Base-by-base conservation (phyloP, 208 protist genomes). In the Acanthamoeba lenticulata region DNA sequence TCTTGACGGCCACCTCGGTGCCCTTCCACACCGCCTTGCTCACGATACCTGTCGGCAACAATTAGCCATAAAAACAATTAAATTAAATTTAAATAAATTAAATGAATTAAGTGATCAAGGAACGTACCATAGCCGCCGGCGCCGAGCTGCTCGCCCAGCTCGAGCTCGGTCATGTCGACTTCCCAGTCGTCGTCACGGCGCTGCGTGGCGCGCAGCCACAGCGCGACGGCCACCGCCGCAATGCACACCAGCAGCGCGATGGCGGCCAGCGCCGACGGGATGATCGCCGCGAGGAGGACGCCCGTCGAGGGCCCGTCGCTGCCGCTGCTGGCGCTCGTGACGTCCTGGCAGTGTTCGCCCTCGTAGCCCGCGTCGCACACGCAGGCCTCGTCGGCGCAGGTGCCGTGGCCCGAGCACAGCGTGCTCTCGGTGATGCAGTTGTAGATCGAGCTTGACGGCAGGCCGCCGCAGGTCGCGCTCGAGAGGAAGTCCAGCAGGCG, bases 131-230 rank as follows among this genome's bases (percentile, higher is more conserved):
- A 92, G 32, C 88, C 88, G 34, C 88, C 88, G 2, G 88, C 55
- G 38, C 88, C 88, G 32, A 92, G 88, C 47, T 57, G 49, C 60
- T 69, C 88, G 88, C 88, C 88, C 0, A 92, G n/a, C 88, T 92
- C 88, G 40, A 92, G 32, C 47, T 92, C 88, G 42, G 11, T n/a
- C 29, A 79, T 40, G 42, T 92, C 60, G 29, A 92, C 45, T 38
- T 92, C 88, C 88, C 88, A 92, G 57, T 69, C 88, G 55, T 92
- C 88, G 6, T 44, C 42, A 21, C 34, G 72, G 32, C 34, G 29
- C n/a, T 57, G 27, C 11, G 15, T 52, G 19, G n/a, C 24, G 38
- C 88, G 55, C 24, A 13, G 11, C 72, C 72, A 81, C 38, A 81
- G 17, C 24, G 45, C 40, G 21, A 81, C n/a, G 27, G 21, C 19